These are phyloP conservation scores for Arabis hirsuta DNA, from an alignment of 345 rosid species.

Conservation along the genomic window DNA sequence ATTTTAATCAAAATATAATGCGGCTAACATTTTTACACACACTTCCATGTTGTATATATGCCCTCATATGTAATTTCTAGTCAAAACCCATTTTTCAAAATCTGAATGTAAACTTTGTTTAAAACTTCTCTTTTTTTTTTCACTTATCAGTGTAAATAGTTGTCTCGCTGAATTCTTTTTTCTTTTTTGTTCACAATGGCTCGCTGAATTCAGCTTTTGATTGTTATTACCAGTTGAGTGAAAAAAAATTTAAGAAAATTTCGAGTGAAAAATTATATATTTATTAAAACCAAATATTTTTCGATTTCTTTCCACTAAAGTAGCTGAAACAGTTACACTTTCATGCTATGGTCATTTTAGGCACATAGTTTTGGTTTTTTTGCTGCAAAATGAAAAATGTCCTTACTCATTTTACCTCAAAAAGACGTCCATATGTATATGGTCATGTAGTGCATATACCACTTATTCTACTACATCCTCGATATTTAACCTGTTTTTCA, in stretches of 20 bases:
- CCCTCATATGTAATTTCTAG: neutral
- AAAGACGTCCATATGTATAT: no score
- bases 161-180: neutral
- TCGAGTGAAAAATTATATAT: neutral
- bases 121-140: neutral
- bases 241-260: neutral
- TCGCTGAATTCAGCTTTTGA: neutral
- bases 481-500: neutral
- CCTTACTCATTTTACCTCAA: no score
- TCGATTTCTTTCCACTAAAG: neutral
- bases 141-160: neutral
- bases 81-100: neutral
- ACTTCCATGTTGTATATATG: neutral
- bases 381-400: no score
- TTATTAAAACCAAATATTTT: neutral
- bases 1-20: neutral
- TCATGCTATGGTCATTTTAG: neutral
- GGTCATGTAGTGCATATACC: no score
- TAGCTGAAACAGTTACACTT: neutral
- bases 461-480: no score
- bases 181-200: no score
- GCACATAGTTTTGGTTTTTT: no score
- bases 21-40: constrained; percentile 16
- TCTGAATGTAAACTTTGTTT: neutral
- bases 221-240: neutral